phyloP scores from a whole-genome alignment of 345 rosid genomes.

The Gossypium stocksii region DNA sequence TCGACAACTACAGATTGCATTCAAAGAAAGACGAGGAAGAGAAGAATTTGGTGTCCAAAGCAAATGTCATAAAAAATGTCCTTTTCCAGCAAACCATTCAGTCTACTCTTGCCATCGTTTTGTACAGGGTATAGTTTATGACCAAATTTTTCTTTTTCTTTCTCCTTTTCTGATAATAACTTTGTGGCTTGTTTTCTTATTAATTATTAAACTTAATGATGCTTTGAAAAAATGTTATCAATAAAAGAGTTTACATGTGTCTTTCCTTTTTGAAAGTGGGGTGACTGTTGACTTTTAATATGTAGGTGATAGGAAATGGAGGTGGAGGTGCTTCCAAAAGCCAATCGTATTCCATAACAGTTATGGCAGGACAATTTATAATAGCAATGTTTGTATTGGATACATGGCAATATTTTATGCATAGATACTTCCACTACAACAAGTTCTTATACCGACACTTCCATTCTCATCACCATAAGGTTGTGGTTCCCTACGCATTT shows the following conservation, averaged over 20 bases:
- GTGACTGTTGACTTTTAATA: neutral
- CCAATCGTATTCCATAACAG: neutral
- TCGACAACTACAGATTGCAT: constrained; percentile 69
- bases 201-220: neutral
- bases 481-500: constrained; percentile 16
- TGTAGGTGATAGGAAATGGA: neutral
- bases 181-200: too few relatives aligned
- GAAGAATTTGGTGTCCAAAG: constrained; percentile 77
- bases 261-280: neutral
- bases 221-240: neutral
- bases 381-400: neutral
- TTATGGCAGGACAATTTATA: neutral
- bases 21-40: constrained; percentile 66
- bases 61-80: constrained; percentile 65
- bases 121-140: constrained; percentile 46
- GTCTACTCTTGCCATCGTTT: constrained; percentile 64
- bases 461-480: neutral
- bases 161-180: too few relatives aligned
- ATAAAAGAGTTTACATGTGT: too few relatives aligned
- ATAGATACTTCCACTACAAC: neutral
- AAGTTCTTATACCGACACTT: neutral
- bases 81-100: constrained; percentile 74
- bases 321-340: neutral
- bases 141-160: neutral
- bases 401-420: neutral